Percentiles rank a stretch among this genome's conserved stretches.
Evolutionary conservation across 805 yeast genomes (phyloP).

Genomic region (Zygosaccharomyces kombuchaensis): DNA sequence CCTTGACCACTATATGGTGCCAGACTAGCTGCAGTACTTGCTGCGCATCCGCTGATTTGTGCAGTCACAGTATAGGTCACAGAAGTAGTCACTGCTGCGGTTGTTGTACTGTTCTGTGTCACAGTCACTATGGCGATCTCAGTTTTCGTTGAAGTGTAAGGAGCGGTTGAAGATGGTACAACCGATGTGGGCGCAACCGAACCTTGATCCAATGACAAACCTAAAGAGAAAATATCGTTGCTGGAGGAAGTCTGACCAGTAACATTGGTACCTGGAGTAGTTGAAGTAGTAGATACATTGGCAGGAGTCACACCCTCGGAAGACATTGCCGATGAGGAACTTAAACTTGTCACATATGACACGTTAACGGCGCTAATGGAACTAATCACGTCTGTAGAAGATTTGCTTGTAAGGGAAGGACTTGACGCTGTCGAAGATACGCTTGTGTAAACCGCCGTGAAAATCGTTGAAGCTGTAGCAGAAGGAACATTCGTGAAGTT

Average conservation of each 20-base stretch:
- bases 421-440: background rate
- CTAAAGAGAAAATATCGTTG: background rate
- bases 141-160: slow-evolving; percentile 5
- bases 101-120: slow-evolving; percentile 2
- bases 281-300: background rate
- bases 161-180: background rate
- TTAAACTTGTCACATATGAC: background rate
- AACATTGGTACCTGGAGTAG: background rate
- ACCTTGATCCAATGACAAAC: slow-evolving; percentile 2
- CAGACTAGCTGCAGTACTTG: background rate
- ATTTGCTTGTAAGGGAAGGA: background rate
- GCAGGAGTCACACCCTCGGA: background rate
- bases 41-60: slow-evolving; percentile 1
- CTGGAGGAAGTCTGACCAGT: background rate
- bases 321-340: background rate
- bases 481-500: background rate
- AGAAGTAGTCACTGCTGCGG: slow-evolving; percentile 5
- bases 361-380: no score
- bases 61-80: slow-evolving; percentile 1
- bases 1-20: slow-evolving; percentile 6
- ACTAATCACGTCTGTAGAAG: no score
- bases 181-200: background rate
- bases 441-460: background rate
- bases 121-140: slow-evolving; percentile 1
- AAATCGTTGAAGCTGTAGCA: background rate